Conservation (phyloP, 2,329 filamentous ascomycete genomes). For the Nemania abortiva region DNA sequence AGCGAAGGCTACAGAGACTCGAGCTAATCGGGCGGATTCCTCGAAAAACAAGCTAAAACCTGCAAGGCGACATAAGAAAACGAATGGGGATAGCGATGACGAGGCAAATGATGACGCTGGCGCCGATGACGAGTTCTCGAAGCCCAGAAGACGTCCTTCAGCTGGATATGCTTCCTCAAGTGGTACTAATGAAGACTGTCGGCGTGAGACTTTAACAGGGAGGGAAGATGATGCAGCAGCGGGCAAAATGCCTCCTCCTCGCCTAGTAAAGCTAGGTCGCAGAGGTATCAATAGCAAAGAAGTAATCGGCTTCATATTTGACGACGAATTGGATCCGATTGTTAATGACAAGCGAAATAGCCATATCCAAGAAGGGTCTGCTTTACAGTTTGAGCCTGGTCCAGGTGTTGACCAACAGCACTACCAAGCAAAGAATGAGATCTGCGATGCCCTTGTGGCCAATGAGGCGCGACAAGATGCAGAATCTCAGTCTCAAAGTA, state of each 20-base stretch:
- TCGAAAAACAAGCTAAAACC: background rate
- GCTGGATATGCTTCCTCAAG: conserved; percentile 7
- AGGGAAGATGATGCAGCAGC: conserved; percentile 23
- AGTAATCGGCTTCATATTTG: conserved; percentile 49
- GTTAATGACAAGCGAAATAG: conserved; percentile 5
- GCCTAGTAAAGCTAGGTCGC: conserved; percentile 47
- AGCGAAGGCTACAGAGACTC: background rate
- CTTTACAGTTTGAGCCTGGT: background rate
- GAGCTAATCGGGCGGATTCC: background rate
- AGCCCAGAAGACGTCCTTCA: conserved; percentile 9
- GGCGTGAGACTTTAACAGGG: conserved; percentile 3
- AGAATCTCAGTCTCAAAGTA: conserved; percentile 3
- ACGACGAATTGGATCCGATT: conserved; percentile 40
- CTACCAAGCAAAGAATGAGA: background rate
- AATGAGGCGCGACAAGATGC: background rate
- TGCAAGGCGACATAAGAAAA: background rate
- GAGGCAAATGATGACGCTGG: background rate
- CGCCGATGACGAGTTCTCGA: conserved; percentile 8
- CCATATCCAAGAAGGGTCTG: conserved; percentile 9
- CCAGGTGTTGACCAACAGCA: conserved; percentile 1
- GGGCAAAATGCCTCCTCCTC: conserved; percentile 44
- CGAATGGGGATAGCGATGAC: background rate
- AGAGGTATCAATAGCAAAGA: conserved; percentile 51
- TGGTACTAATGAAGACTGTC: conserved; percentile 2
- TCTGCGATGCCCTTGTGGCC: background rate